A percentile compares a stretch with the other conserved stretches of the same genome.
Evolutionary conservation across 148 eudicot species (phyloP).

Genomic region (Diospyros kaki): DNA sequence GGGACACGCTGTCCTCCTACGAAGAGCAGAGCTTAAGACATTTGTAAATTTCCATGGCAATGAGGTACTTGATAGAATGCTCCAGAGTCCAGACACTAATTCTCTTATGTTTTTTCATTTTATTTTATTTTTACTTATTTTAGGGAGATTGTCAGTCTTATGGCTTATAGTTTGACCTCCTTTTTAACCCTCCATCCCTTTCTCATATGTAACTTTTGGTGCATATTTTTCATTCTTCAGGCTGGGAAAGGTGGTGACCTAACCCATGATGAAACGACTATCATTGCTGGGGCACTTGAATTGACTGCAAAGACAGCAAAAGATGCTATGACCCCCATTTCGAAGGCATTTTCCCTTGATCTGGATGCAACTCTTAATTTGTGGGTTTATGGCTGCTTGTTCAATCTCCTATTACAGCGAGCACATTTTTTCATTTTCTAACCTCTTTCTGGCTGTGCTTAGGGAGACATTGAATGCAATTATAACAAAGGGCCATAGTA

Average conservation of each 20-base stretch:
- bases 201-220: slow-evolving; percentile 10
- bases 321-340: slow-evolving; percentile 97
- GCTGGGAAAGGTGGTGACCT: slow-evolving; percentile 99
- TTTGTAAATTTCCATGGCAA: slow-evolving; percentile 95
- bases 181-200: background rate
- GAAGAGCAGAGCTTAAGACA: slow-evolving; percentile 96
- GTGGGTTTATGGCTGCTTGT: slow-evolving; percentile 60
- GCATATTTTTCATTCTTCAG: slow-evolving; percentile 25
- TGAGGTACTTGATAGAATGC: slow-evolving; percentile 51
- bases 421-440: slow-evolving; percentile 22
- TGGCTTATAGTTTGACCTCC: background rate
- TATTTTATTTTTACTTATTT: background rate
- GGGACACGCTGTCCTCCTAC: slow-evolving; percentile 75
- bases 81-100: background rate
- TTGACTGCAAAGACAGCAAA: slow-evolving; percentile 89
- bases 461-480: slow-evolving; percentile 91
- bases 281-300: slow-evolving; percentile 92
- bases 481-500: slow-evolving; percentile 92
- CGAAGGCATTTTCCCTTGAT: slow-evolving; percentile 99
- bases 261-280: slow-evolving; percentile 97
- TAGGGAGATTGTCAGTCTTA: background rate
- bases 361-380: slow-evolving; percentile 93
- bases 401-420: slow-evolving; percentile 17
- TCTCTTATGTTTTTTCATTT: background rate
- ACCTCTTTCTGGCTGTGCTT: slow-evolving; percentile 20